phyloP scores from a whole-genome alignment of 2,329 filamentous ascomycete species.

The Cladosporium sp. region DNA sequence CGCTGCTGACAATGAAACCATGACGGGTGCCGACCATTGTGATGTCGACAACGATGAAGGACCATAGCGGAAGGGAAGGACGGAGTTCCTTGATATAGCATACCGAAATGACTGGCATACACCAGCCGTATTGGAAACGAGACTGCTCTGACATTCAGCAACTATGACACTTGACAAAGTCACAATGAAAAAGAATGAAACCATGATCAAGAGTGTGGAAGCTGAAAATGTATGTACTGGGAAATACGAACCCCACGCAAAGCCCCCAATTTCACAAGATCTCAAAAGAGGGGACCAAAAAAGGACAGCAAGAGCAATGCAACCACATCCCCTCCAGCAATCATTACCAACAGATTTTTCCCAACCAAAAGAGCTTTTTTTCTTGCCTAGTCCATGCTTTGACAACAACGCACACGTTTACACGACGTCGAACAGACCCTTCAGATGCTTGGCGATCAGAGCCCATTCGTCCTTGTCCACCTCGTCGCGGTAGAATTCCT shows the following conservation, averaged over 20 bases:
- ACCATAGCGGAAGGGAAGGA: no score
- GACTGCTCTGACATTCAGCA: no score
- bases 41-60: no score
- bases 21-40: no score
- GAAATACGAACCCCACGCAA: background rate
- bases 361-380: background rate
- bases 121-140: no score
- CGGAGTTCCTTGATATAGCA: no score
- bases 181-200: background rate
- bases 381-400: background rate
- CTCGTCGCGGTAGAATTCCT: slow-evolving; percentile 89
- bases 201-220: background rate
- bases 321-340: background rate
- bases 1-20: no score
- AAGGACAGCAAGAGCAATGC: slow-evolving; percentile 4
- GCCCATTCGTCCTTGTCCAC: slow-evolving; percentile 92
- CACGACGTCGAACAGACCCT: slow-evolving; percentile 81
- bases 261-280: background rate
- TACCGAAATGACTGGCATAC: background rate
- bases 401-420: slow-evolving; percentile 42
- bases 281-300: background rate
- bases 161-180: no score
- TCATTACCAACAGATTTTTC: slow-evolving; percentile 9
- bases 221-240: slow-evolving; percentile 5
- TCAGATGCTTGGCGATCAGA: slow-evolving; percentile 84